Percentiles rank a stretch among this genome's conserved stretches.
phyloP scores from a whole-genome alignment of 2,329 filamentous ascomycete species.

The Diatrype stigma region DNA sequence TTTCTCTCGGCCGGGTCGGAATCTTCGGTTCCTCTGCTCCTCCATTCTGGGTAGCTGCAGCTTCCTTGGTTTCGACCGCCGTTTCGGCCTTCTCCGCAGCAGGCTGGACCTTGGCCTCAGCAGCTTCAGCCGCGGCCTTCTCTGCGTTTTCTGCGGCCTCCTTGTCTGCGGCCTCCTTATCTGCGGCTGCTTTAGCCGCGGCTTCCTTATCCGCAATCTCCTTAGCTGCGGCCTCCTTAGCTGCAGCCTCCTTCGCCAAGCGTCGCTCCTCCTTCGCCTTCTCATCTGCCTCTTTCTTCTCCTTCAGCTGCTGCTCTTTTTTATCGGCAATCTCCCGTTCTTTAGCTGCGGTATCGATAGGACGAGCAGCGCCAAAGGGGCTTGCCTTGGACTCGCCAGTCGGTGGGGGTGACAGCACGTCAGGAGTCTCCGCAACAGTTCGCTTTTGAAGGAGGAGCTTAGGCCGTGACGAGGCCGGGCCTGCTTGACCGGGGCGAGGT shows the following conservation, averaged over 20 bases:
- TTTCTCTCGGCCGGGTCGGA: slow-evolving; percentile 34
- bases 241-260: slow-evolving; percentile 60
- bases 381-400: slow-evolving; percentile 69
- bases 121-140: slow-evolving; percentile 14
- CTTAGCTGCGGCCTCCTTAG: slow-evolving; percentile 50
- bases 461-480: slow-evolving; percentile 62
- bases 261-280: slow-evolving; percentile 74
- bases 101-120: slow-evolving; percentile 27
- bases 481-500: slow-evolving; percentile 37
- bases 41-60: slow-evolving; percentile 21
- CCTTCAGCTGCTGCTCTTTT: slow-evolving; percentile 65
- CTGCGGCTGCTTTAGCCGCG: slow-evolving; percentile 32
- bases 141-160: slow-evolving; percentile 18
- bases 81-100: slow-evolving; percentile 28
- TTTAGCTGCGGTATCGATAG: slow-evolving; percentile 86
- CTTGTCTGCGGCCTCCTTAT: slow-evolving; percentile 21
- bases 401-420: slow-evolving; percentile 46
- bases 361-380: slow-evolving; percentile 88
- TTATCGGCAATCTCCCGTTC: slow-evolving; percentile 92
- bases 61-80: slow-evolving; percentile 20
- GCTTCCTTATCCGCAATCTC: slow-evolving; percentile 16
- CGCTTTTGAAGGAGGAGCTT: slow-evolving; percentile 86
- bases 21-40: slow-evolving; percentile 45
- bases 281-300: slow-evolving; percentile 84
- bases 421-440: slow-evolving; percentile 72